A percentile compares a stretch with the other conserved stretches of the same genome.
Evolutionary conservation across 352 stramenopile species (phyloP).

Genomic region (Phytopythium montanum): DNA sequence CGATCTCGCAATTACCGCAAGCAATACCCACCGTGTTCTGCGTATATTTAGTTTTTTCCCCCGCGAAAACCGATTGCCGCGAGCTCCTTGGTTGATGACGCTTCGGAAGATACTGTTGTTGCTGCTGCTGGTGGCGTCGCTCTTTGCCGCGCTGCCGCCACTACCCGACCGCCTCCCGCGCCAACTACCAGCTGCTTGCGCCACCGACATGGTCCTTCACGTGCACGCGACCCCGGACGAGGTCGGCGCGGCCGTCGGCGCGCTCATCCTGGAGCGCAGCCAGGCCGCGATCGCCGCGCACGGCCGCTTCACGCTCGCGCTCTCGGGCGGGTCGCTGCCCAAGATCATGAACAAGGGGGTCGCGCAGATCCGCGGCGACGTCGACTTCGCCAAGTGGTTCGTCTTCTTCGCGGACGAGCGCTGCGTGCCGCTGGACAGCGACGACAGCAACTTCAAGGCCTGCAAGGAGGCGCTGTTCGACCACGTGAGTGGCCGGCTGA

Average conservation of each 20-base stretch:
- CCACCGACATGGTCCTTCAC: conserved; percentile 40
- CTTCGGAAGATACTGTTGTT: background rate
- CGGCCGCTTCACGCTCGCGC: conserved; percentile 77
- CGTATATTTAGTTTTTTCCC: background rate
- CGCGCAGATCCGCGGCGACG: conserved; percentile 58
- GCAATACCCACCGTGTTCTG: background rate
- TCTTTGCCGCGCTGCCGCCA: background rate
- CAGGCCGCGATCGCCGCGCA: conserved; percentile 49
- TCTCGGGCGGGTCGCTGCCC: conserved; percentile 86
- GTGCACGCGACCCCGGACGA: conserved; percentile 52
- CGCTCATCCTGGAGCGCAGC: conserved; percentile 64
- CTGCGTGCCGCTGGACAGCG: conserved; percentile 89
- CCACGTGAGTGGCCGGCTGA: conserved; percentile 34
- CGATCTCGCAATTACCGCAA: background rate
- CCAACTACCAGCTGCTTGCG: background rate
- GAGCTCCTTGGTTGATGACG: background rate
- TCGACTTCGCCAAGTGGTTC: conserved; percentile 96
- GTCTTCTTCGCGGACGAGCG: conserved; percentile 98
- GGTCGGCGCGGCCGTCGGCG: conserved; percentile 55
- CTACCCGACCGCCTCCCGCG: background rate
- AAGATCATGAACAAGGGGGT: conserved; percentile 86
- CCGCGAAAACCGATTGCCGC: background rate
- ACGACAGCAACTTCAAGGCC: conserved; percentile 95
- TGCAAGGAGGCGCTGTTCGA: conserved; percentile 90
- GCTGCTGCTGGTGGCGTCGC: background rate